Base-by-base conservation (phyloP, 441 rosid genomes). In the Erodium moschatum region DNA sequence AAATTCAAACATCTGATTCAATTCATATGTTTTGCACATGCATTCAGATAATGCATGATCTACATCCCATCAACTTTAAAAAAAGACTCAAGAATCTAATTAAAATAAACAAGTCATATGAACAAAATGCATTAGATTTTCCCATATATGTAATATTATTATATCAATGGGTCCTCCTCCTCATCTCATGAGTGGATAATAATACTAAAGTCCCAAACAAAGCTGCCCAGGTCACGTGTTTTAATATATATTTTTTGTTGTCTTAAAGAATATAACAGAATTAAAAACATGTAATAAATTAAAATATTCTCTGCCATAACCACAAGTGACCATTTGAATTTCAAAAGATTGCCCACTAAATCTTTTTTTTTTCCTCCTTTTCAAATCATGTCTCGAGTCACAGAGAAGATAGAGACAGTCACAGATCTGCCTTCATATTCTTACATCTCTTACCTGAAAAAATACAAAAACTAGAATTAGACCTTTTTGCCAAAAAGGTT, bases 11-110 rank as follows among this genome's bases (percentile, higher is more conserved):
- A 33, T 33, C 6, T 33, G 38, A 5, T 3, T 33, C 38, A 33
- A 33, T 3, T 33, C 4, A 33, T 33, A 33, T 33, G 6, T 33
- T 9, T 9, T 42, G 48, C 38, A 33, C 6, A 0, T 42, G 48
- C 48, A 42, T 42, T 42, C 10, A 42, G 48, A 9, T 42, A 33
- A 33, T 33, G 38, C 38, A 33, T 33, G 38, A 33, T 33, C 48
- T 42, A 11, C 48, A 50, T 50, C 58, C 58, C 58, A 52, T 52
- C 16, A 52, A 52, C 58, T n/a, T n/a, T 52, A n/a, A n/a, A 52
- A 52, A 52, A 52, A 13, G 6, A 15, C 20, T 15, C 20, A 52
- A 52, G 19, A n/a, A 52, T 52, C 58, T 52, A 4, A 52, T 48
- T 3, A 3, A 3, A 48, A 24, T 46, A 48, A 12, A 48, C 5